Conservation (phyloP, 2,329 filamentous ascomycete species). For the Pyrenochaeta sp. region DNA sequence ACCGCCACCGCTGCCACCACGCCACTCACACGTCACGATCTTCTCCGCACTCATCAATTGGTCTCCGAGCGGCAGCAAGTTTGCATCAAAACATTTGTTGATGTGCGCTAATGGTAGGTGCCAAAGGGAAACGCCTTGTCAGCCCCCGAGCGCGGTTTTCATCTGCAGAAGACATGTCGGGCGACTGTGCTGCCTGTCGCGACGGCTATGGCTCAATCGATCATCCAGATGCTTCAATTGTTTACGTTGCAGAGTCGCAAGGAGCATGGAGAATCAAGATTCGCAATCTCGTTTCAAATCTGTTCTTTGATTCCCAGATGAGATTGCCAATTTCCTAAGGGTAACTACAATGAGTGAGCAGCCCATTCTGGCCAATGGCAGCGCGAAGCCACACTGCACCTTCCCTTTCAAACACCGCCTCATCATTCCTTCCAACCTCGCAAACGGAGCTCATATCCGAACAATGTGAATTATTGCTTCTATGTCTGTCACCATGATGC, state of each 20-base stretch:
- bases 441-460: conserved; percentile 12
- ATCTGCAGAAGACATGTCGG: background rate
- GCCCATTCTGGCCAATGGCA: conserved; percentile 12
- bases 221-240: conserved; percentile 3
- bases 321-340: conserved; percentile 23
- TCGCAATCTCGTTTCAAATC: conserved; percentile 21
- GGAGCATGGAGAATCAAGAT: conserved; percentile 13
- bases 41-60: conserved; percentile 6
- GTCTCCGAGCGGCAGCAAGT: conserved; percentile 3
- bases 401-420: conserved; percentile 11
- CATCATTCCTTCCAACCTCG: conserved; percentile 8
- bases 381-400: conserved; percentile 14
- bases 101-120: conserved; percentile 12
- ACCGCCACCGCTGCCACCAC: conserved; percentile 12
- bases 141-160: conserved; percentile 1
- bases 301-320: conserved; percentile 14
- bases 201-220: background rate
- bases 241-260: conserved; percentile 13
- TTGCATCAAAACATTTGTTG: conserved; percentile 2
- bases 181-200: conserved; percentile 1
- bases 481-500: conserved; percentile 7
- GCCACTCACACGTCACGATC: background rate
- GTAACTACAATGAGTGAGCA: conserved; percentile 4
- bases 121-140: conserved; percentile 4
- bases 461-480: conserved; percentile 4